Percentiles rank a stretch among this genome's conserved stretches.
phyloP scores from a whole-genome alignment of 2,329 filamentous ascomycete genomes.

The Cadophora malorum region DNA sequence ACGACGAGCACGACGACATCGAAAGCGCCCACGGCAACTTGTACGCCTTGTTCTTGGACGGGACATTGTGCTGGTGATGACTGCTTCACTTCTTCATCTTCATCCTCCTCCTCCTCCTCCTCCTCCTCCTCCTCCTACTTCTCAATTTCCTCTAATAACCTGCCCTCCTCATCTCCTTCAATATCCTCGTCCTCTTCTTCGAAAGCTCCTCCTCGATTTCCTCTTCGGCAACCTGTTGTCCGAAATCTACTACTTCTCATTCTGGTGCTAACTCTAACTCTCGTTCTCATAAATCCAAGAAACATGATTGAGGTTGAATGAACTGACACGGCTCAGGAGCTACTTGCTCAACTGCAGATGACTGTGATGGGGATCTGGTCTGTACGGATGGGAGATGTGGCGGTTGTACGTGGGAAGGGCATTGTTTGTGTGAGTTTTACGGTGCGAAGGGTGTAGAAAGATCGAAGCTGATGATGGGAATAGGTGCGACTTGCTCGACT shows the following conservation, averaged over 20 bases:
- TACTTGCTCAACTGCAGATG: constrained; percentile 18
- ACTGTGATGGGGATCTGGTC: constrained; percentile 21
- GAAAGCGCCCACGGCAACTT: constrained; percentile 19
- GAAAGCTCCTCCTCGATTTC: no score
- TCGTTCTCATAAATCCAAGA: background rate
- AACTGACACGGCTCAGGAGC: constrained; percentile 14
- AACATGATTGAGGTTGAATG: background rate
- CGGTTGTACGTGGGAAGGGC: constrained; percentile 20
- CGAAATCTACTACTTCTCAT: background rate
- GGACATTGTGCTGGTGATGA: constrained; percentile 33
- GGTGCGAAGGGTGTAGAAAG: no score
- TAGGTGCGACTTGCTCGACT: constrained; percentile 27
- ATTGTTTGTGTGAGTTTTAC: constrained; percentile 17
- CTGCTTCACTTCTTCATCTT: background rate
- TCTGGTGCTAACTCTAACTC: background rate
- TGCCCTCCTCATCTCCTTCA: no score
- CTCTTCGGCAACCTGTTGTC: background rate
- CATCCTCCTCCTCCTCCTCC: background rate
- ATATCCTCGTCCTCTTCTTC: no score
- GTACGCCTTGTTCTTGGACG: constrained; percentile 30
- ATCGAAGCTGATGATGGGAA: background rate
- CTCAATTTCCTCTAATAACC: no score
- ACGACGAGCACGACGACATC: constrained; percentile 16
- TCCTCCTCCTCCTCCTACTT: background rate
- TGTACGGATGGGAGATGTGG: constrained; percentile 19